Evolutionary conservation across 2,329 filamentous ascomycete species (phyloP).

Genomic region (Verticillium longisporum): DNA sequence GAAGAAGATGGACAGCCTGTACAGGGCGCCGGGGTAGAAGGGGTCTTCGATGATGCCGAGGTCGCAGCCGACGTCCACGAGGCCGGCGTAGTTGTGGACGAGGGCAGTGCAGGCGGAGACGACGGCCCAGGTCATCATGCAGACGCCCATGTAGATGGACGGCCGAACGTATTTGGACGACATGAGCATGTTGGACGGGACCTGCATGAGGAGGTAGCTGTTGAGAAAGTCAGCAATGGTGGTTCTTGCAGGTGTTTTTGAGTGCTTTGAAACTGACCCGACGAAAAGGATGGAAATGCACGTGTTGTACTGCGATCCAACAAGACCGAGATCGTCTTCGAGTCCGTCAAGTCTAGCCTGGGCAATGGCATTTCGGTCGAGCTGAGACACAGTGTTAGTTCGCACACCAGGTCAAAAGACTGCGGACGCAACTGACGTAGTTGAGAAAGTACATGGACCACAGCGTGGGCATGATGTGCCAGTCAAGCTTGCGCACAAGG

Average conservation of each 20-base stretch:
- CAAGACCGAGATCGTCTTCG: slow-evolving; percentile 41
- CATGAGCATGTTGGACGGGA: slow-evolving; percentile 39
- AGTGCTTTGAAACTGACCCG: slow-evolving; percentile 6
- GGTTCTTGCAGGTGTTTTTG: background rate
- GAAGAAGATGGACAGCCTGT: slow-evolving; percentile 45
- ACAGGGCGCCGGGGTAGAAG: slow-evolving; percentile 24
- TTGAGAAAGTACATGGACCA: slow-evolving; percentile 13
- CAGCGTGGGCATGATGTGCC: slow-evolving; percentile 24
- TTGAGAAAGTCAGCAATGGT: background rate
- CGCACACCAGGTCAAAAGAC: slow-evolving; percentile 9
- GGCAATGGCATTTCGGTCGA: slow-evolving; percentile 49
- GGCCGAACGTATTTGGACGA: slow-evolving; percentile 34
- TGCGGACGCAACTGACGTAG: slow-evolving; percentile 13
- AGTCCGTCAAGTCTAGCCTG: slow-evolving; percentile 47
- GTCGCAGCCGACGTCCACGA: slow-evolving; percentile 35
- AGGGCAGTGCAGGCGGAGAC: slow-evolving; percentile 33
- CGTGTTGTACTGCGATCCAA: slow-evolving; percentile 27
- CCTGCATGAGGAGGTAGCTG: slow-evolving; percentile 39
- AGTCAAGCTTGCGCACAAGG: slow-evolving; percentile 29
- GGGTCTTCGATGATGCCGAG: slow-evolving; percentile 33
- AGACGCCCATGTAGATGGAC: slow-evolving; percentile 42
- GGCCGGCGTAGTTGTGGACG: slow-evolving; percentile 30
- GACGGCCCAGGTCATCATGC: slow-evolving; percentile 34
- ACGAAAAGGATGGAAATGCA: slow-evolving; percentile 25
- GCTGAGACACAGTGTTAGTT: slow-evolving; percentile 30